These are phyloP conservation scores for Musa balbisiana DNA, from an alignment of 202 grass and related monocot species.

Conservation along the genomic window DNA sequence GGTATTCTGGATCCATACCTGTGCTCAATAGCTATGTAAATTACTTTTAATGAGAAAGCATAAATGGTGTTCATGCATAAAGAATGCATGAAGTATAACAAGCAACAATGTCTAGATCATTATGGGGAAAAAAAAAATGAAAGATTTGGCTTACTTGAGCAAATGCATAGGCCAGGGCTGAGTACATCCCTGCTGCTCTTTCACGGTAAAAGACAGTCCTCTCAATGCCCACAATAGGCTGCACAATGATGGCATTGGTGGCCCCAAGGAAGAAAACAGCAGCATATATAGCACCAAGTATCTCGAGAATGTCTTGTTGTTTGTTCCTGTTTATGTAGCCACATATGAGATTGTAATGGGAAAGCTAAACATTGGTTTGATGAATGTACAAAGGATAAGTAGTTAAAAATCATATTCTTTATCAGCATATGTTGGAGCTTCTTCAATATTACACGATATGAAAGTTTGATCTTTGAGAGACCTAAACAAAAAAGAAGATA, in stretches of 20 bases:
- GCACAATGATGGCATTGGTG: constrained; percentile 35
- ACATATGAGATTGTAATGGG: constrained; percentile 9
- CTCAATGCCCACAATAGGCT: constrained; percentile 52
- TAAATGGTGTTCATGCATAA: no score
- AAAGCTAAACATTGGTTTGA: background rate
- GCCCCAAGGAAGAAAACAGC: constrained; percentile 62
- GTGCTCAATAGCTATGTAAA: no score
- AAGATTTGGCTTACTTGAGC: constrained; percentile 14
- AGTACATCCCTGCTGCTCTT: constrained; percentile 80
- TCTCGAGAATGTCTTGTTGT: constrained; percentile 35
- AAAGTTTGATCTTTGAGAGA: no score
- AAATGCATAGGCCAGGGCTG: constrained; percentile 63
- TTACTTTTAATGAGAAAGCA: no score
- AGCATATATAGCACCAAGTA: constrained; percentile 59
- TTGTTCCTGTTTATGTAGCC: constrained; percentile 28
- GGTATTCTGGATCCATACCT: no score
- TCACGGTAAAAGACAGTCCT: constrained; percentile 89
- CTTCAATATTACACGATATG: no score
- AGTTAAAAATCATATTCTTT: no score
- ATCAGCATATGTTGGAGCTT: no score
- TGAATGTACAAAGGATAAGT: no score
- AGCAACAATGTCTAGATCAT: no score
- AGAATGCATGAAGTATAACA: no score
- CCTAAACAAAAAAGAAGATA: no score
- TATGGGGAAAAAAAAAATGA: background rate